Evolutionary conservation across 768 basidiomycete genomes (phyloP), one percentile per base, ranked within the genome.

Genomic region (Collybia nuda): DNA sequence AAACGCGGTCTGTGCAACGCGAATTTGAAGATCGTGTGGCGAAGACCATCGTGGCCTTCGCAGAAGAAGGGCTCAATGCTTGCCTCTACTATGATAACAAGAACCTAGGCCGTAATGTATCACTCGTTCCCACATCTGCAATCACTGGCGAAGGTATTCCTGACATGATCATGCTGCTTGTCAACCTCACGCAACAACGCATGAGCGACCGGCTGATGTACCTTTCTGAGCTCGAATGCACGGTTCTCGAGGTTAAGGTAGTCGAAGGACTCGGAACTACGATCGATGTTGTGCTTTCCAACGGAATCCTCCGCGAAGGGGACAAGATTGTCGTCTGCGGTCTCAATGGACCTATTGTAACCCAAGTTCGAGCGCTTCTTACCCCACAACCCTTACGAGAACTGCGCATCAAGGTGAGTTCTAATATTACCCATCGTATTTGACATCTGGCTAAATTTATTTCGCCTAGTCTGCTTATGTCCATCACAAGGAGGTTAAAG

Each of bases 191-290:
- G 14, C 96, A 98, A 67, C 89, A 97, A 72, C 85, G 97, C 52
- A 97, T 98, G 96, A 93, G 89, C 67, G 91, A 95, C 67, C 82
- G 89, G 38, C 79, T 99, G 54, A 99, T 98, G 97, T 99, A 98
- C 72, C 80, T 98, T 52, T 91, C 93, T 24, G 94, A 97, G 63
- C 78, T 98, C 39, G 94, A 98, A 71, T 98, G 96, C 68, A 99
- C 97, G 5, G 93, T 99, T 9, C 82, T 99, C 51, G 97, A 98
- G 69, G 97, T 98, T 66, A 99, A 99, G 78, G 91, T 98, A 54
- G 84, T 98, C 58, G 97, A 99, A 71, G 97, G 97, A 61, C 77
- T 98, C 43, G 97, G 97, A 24, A 98, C 95, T 23, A 98, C 97
- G 0, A 93, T 98, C 60, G 96, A 98, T 72, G 93, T 98, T 17